Evolutionary conservation across 164 flowering plant species (phyloP).

Genomic region (Malania oleifera): DNA sequence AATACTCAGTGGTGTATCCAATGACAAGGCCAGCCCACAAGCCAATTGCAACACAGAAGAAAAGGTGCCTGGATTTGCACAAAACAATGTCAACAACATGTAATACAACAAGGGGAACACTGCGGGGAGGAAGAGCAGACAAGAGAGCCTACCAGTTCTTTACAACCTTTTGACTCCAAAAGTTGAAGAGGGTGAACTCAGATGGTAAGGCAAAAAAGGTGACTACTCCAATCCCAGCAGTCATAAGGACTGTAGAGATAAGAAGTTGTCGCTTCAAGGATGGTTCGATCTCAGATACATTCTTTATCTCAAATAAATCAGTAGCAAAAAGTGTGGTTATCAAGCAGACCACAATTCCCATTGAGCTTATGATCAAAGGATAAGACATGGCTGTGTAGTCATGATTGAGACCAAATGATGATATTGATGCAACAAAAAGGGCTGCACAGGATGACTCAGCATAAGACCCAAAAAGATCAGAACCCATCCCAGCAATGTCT

Average conservation of each 20-base stretch:
- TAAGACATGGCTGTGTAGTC: constrained; percentile 43
- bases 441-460: constrained; percentile 56
- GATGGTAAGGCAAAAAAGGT: constrained; percentile 42
- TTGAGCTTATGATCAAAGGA: constrained; percentile 41
- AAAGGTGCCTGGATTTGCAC: constrained; percentile 33
- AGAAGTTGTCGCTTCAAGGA: constrained; percentile 45
- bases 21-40: constrained; percentile 54
- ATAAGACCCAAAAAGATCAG: constrained; percentile 46
- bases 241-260: constrained; percentile 47
- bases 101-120: background rate
- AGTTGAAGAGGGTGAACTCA: constrained; percentile 37
- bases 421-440: constrained; percentile 48
- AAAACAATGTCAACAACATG: constrained; percentile 4
- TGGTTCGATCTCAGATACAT: constrained; percentile 35
- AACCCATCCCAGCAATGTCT: constrained; percentile 57
- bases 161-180: constrained; percentile 33
- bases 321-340: constrained; percentile 47
- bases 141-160: constrained; percentile 38
- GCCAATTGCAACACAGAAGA: constrained; percentile 48
- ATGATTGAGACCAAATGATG: constrained; percentile 45
- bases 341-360: constrained; percentile 46
- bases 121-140: background rate
- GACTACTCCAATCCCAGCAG: constrained; percentile 39
- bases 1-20: constrained; percentile 44
- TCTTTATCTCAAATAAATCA: constrained; percentile 35